Base-by-base conservation (phyloP, 495 filamentous ascomycete species). In the Melanomma pulvis-pyrius region DNA sequence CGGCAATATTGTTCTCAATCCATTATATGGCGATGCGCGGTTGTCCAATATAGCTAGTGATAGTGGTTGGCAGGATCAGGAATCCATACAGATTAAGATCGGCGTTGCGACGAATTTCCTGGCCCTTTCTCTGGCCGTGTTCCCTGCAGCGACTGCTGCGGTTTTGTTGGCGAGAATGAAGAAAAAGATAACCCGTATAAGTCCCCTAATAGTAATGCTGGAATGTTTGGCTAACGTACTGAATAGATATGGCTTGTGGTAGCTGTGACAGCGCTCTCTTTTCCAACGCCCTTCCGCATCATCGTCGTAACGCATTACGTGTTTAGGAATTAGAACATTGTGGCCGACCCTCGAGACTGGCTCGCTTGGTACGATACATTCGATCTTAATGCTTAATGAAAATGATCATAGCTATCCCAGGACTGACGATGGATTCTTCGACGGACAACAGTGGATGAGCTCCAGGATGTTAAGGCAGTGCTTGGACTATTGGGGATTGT, bases 401-500 rank as follows among this genome's bases (percentile, higher is more conserved):
- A 46, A 17, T 8, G n/a, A 7, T 1, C 12, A 44, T 46, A 26
- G 15, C 22, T 21, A 26, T 56, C 21, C 52, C 9, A 12, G 19
- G 12, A 21, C 3, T 24, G 32, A 17, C 3, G 3, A 25, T 26
- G 22, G 13, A 36, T 60, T 60, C 22, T 9, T 60, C 15, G 44
- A 50, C 11, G 57, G 24, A 29, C 36, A 11, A 50, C 44, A 9
- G 41, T 24, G 3, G 32, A 49, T 50, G 57, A 41, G 19, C 50
- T 60, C 22, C 57, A 39, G 21, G 46, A 49, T 22, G 57, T 36
- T 2, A 12, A 60, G 24, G 57, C 57, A 19, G 2, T 60, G 5
- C 24, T 60, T 4, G 41, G 50, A 21, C 57, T 41, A 17, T 36
- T 60, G 8, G 57, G 57, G 13, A 50, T 60, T 36, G 57, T 60